Percentiles rank a stretch among this genome's conserved stretches.
phyloP scores from a whole-genome alignment of 108 stramenopile species.

The Discostella stelligeroides region DNA sequence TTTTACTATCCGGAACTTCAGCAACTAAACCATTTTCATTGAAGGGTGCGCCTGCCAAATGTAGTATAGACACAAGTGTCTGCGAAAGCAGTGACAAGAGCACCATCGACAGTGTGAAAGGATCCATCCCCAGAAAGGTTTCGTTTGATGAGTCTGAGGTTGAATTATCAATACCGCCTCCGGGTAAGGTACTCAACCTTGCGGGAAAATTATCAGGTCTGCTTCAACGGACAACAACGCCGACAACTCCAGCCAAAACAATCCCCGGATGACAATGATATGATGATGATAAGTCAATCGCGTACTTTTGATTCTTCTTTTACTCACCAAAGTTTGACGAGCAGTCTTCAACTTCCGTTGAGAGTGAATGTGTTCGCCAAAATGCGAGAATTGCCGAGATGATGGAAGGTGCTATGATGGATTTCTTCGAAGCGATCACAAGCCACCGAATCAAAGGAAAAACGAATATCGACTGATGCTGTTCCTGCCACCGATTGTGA shows the following conservation, averaged over 20 bases:
- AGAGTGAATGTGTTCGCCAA: conserved; percentile 10
- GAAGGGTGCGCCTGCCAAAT: neutral
- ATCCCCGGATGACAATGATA: no score
- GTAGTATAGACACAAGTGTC: neutral
- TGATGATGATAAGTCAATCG: neutral
- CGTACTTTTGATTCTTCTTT: conserved; percentile 9
- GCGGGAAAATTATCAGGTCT: neutral
- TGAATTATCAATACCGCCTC: neutral
- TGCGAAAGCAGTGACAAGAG: no score
- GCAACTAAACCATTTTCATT: neutral
- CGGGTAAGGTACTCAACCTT: neutral
- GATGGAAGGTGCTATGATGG: conserved; percentile 10
- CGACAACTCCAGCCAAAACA: no score
- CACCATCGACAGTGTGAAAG: neutral
- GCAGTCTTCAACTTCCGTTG: conserved; percentile 5
- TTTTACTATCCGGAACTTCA: no score
- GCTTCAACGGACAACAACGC: conserved; percentile 1
- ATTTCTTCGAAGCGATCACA: neutral
- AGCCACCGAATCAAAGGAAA: neutral
- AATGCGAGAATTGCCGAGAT: conserved; percentile 5
- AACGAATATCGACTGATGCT: neutral
- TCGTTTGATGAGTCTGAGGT: neutral
- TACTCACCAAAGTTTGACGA: neutral
- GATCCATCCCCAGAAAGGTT: neutral
- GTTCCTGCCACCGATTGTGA: neutral